Evolutionary conservation across 805 yeast genomes (phyloP).

Genomic region (Candida schatavii): DNA sequence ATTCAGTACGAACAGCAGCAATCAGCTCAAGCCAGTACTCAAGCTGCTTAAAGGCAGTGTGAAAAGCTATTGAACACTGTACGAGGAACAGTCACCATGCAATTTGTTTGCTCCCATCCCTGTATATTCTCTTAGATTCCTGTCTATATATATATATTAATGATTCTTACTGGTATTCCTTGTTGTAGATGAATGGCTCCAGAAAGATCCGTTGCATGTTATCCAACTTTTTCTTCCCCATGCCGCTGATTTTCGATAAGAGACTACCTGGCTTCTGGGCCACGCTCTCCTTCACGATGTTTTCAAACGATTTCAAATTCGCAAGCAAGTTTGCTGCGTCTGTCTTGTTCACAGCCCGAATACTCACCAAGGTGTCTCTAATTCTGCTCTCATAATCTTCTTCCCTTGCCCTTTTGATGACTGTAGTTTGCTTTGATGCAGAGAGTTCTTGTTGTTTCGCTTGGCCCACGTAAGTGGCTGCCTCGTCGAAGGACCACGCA

Average conservation of each 20-base stretch:
- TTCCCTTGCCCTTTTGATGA: slow-evolving; percentile 42
- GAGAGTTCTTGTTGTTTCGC: slow-evolving; percentile 37
- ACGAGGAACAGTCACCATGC: too few species aligned
- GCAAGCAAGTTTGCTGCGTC: slow-evolving; percentile 51
- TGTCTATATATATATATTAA: too few species aligned
- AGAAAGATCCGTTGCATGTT: slow-evolving; percentile 39
- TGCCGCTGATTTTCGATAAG: slow-evolving; percentile 36
- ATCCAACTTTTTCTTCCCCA: slow-evolving; percentile 46
- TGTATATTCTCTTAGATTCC: too few species aligned
- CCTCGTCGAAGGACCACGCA: slow-evolving; percentile 53
- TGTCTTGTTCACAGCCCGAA: slow-evolving; percentile 50
- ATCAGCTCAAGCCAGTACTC: slow-evolving; percentile 7
- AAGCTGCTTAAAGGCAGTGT: too few species aligned
- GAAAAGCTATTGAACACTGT: too few species aligned
- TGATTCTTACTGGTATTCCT: slow-evolving; percentile 22
- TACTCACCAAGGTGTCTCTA: slow-evolving; percentile 43
- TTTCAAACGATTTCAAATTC: slow-evolving; percentile 43
- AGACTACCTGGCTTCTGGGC: not conserved
- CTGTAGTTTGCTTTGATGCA: slow-evolving; percentile 13
- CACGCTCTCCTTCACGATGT: slow-evolving; percentile 34
- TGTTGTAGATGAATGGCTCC: slow-evolving; percentile 51
- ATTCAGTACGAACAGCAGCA: slow-evolving; percentile 42
- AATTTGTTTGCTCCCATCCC: too few species aligned
- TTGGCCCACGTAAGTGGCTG: slow-evolving; percentile 40
- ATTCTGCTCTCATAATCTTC: slow-evolving; percentile 45